Base-by-base conservation (phyloP, 1,284 basidiomycete species). In the Pseudozyma pruni region DNA sequence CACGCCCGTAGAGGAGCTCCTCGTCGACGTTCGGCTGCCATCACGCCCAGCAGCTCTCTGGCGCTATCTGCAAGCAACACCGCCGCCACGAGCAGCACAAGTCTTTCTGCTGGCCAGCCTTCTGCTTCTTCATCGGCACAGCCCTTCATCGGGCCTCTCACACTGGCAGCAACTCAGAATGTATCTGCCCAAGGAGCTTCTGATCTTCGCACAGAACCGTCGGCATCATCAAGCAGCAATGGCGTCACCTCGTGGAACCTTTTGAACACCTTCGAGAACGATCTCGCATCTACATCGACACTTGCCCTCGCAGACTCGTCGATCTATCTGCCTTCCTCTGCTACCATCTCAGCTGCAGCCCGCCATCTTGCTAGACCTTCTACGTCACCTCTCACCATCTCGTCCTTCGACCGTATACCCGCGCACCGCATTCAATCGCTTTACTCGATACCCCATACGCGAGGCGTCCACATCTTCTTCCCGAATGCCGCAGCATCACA, bases 1-100 rank as follows among this genome's bases (percentile, higher is more conserved):
- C 54, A 62, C 19, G 51, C 51, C 0, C 41, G 60, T 11, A 50
- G 70, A 39, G 47, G 67, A 13, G 56, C 67, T 39, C 68, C 54
- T 32, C 61, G 46, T 31, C 61, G 53, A 14, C 52, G 61, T 29
- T 61, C 61, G 3, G 49, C 54, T 20, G 43, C 59, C 19, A 39
- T 57, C 17, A 19, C 60, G 11, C 42, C 47, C n/a, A 37, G 5
- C n/a, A 31, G 23, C 35, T 38, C 45, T 5, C 42, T 44, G 5
- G 13, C 48, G 3, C 35, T 47, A 11, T 29, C 44, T 10, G n/a
- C 32, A 5, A 33, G 6, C 41, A 29, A 42, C 13, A 4, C 41
- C 6, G 10, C 33, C 11, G 17, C 37, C n/a, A 25, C 52, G 11
- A 38, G 20, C 32, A 34, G 14, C 35, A 17, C 39, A n/a, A 33